These are phyloP conservation scores for Solanum hybrid DNA, from an alignment of 305 asterid species.

Conservation along the genomic window DNA sequence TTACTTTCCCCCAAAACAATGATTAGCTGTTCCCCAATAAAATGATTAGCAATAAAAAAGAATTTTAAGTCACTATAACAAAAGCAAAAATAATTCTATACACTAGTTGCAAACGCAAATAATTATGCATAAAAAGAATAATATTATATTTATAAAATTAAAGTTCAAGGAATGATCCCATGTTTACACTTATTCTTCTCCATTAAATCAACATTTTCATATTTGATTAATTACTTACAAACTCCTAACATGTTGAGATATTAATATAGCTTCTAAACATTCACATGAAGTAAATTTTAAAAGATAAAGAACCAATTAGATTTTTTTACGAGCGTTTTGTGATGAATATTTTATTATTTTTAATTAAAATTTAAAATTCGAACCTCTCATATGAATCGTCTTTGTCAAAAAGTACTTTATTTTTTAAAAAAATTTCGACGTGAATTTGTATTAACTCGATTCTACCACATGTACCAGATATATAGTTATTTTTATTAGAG, in stretches of 20 bases:
- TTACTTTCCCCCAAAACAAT: neutral
- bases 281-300: neutral
- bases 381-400: rapidly evolving
- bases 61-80: neutral
- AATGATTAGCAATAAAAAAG: neutral
- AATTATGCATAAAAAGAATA: neutral
- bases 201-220: neutral
- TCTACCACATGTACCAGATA: neutral
- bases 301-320: neutral
- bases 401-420: neutral
- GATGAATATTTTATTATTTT: neutral
- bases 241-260: neutral
- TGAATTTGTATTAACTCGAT: neutral
- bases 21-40: neutral
- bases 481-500: neutral
- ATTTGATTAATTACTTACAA: neutral
- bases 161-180: neutral
- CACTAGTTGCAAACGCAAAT: neutral
- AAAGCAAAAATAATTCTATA: neutral
- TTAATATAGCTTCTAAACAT: neutral
- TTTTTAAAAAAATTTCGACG: rapidly evolving
- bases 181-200: neutral
- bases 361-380: neutral
- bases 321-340: neutral
- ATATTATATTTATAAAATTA: neutral